Evolutionary conservation across 768 basidiomycete species (phyloP), one percentile per base, ranked within the genome.

Genomic region (Mycena rosella): DNA sequence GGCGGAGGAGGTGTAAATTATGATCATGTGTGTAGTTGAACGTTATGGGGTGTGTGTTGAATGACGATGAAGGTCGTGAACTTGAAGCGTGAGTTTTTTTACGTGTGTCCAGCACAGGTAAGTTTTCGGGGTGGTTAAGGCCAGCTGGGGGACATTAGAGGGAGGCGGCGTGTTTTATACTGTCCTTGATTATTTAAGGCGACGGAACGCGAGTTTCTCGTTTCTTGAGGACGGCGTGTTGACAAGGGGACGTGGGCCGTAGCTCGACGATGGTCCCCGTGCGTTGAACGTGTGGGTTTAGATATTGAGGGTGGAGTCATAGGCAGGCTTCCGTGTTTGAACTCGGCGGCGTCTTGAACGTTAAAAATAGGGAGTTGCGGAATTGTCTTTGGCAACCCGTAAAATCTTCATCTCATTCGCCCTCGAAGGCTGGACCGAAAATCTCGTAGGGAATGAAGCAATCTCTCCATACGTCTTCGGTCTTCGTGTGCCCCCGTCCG

Each of bases 91-190:
- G 34, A 29, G 24, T 26, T 42, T n/a, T n/a, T 40, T 40, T 53
- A 62, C 51, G 53, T 45, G 60, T 62, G 60, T 44, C 60, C 60
- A 32, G 60, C 60, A 62, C 60, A 54, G 30, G 60, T 62, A 62
- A 44, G 51, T 61, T 53, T 27, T 26, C 26, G 32, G 15, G 20
- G 59, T 36, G 60, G 51, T 51, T 54, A 42, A 62, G 60, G 60
- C 60, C 60, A 62, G 60, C 60, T 62, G 60, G 44, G 22, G 51
- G 34, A 62, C 5, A 8, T 7, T 27, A 3, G 10, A 6, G 24
- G 27, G 29, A 22, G 9, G 29, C 15, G 4, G n/a, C 29, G 14
- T n/a, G 36, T 52, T 62, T 62, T 62, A 62, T 62, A 62, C 20
- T 32, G 3, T 42, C 2, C 14, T 20, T 7, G 18, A 5, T 44